Base-by-base conservation (phyloP, 805 yeast genomes). In the Yamadazyma kitorensis region DNA sequence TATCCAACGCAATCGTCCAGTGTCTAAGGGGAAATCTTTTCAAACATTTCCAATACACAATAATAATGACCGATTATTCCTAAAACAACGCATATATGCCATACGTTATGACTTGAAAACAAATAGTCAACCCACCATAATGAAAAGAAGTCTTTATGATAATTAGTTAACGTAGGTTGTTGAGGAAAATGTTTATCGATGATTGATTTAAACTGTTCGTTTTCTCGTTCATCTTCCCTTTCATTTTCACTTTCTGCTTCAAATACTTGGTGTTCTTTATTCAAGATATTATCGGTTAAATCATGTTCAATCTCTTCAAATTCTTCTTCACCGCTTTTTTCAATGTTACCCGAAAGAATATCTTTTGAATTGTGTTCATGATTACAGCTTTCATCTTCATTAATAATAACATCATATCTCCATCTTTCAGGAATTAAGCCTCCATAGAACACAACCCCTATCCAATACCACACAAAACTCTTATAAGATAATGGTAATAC, bases 51-150 rank as follows among this genome's bases (percentile, higher is more conserved):
- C 41, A 86, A 64, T 24, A 87, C 66, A 10, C 94, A 91, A 36
- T 69, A 68, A 59, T 89, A 93, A 58, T 91, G 98, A 20, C 94
- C 95, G 26, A 84, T 58, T n/a, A 87, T 79, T 2, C 98, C 98
- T 17, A 84, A 70, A 12, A 93, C 74, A 19, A 93, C 98, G 53
- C 84, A 86, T 9, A 87, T 55, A 61, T 91, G 98, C 98, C 98
- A 91, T 19, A 91, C 67, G 51, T 88, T 89, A 58, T 91, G 98
- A 23, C 96, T 86, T 26, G 78, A 73, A 34, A 80, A 68, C 17
- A 74, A 56, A 55, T 82, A 84, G 48, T 85, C 93, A 11, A 80
- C 80, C 91, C 96, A 88, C 91, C 83, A 91, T 14, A 84, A 55
- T 1, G 87, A 78, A 22, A 60, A 48, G 34, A 80, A 69, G 11